phyloP scores from a whole-genome alignment of 2,329 filamentous ascomycete genomes.

The Ophiostoma pallidulum region DNA sequence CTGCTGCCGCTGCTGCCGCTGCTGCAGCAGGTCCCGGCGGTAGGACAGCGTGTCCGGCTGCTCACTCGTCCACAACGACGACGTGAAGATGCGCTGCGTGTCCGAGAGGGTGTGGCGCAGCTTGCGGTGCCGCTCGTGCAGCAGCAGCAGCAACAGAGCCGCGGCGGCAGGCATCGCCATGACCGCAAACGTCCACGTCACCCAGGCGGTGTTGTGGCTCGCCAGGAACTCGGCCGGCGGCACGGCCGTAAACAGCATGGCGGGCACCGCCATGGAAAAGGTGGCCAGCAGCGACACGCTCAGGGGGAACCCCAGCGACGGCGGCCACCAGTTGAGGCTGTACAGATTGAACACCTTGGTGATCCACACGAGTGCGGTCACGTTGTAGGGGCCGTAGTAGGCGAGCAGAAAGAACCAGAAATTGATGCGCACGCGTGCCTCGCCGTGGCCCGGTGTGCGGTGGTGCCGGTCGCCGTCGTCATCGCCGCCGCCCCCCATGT shows the following conservation, averaged over 20 bases:
- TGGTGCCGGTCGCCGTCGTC: constrained; percentile 21
- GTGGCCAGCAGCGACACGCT: constrained; percentile 53
- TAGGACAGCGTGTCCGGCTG: constrained; percentile 36
- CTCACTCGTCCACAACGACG: constrained; percentile 56
- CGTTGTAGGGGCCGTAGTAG: constrained; percentile 60
- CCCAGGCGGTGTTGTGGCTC: constrained; percentile 57
- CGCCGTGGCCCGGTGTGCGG: constrained; percentile 51
- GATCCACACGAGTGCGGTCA: constrained; percentile 60
- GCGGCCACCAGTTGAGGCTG: constrained; percentile 62
- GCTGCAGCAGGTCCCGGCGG: background rate
- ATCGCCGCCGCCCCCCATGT: constrained; percentile 19
- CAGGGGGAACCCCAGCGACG: constrained; percentile 53
- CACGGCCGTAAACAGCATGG: constrained; percentile 46
- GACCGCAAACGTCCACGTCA: constrained; percentile 59
- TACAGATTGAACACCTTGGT: constrained; percentile 65
- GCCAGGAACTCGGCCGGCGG: constrained; percentile 45
- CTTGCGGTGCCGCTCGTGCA: constrained; percentile 53
- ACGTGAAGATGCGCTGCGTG: constrained; percentile 58
- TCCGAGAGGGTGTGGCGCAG: constrained; percentile 53
- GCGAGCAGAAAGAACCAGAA: constrained; percentile 65
- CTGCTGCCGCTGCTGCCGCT: background rate
- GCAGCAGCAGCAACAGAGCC: constrained; percentile 54
- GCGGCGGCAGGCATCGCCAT: constrained; percentile 61
- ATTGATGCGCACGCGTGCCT: constrained; percentile 54
- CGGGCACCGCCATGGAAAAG: constrained; percentile 48